Conservation (phyloP, 2,329 filamentous ascomycete species). For the Thelonectria olida region DNA sequence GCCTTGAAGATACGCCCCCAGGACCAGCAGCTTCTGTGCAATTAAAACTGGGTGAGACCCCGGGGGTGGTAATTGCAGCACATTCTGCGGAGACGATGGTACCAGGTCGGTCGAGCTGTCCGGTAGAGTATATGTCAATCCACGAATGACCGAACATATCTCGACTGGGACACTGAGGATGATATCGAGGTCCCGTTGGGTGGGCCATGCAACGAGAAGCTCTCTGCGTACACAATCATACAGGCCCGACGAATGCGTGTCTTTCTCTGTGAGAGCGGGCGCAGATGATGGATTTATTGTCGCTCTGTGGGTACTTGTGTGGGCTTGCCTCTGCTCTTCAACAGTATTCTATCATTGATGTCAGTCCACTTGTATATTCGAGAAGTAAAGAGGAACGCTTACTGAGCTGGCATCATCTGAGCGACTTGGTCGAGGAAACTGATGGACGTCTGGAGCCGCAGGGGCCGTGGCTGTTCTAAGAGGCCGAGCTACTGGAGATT, state of each 20-base stretch:
- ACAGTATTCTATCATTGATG: not conserved
- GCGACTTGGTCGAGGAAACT: not conserved
- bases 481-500: not conserved
- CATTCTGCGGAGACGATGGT: slow-evolving; percentile 35
- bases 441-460: not conserved
- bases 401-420: not conserved
- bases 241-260: not conserved
- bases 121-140: slow-evolving; percentile 37
- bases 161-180: slow-evolving; percentile 45
- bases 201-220: slow-evolving; percentile 51
- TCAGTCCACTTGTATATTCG: not conserved
- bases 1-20: slow-evolving; percentile 50
- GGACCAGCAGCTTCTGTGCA: slow-evolving; percentile 51
- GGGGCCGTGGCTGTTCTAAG: not conserved
- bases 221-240: slow-evolving; percentile 39
- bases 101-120: slow-evolving; percentile 24
- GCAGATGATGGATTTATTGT: not conserved
- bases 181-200: slow-evolving; percentile 46
- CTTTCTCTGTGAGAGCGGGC: not conserved
- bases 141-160: slow-evolving; percentile 46
- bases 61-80: slow-evolving; percentile 40
- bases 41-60: slow-evolving; percentile 51
- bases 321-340: too few relatives aligned
- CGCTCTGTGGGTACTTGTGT: too few relatives aligned
- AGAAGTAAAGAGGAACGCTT: not conserved